Evolutionary conservation across 2,329 filamentous ascomycete genomes (phyloP).

Genomic region (Penicillium sp.): DNA sequence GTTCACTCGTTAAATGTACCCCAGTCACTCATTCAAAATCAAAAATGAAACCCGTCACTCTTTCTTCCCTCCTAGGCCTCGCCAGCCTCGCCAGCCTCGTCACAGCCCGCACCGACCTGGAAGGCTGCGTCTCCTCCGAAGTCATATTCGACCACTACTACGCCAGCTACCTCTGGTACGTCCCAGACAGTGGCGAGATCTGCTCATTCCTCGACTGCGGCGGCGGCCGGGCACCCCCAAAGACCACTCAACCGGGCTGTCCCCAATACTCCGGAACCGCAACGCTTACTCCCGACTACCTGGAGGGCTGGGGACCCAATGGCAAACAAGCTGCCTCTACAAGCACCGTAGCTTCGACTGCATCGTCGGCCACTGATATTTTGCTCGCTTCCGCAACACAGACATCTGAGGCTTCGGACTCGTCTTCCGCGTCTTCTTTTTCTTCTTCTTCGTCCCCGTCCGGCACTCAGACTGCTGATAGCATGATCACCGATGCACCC

Average conservation of each 20-base stretch:
- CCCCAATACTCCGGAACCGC: conserved; percentile 28
- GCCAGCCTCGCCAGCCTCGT: conserved; percentile 10
- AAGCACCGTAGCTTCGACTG: conserved; percentile 11
- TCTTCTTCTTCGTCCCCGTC: neutral
- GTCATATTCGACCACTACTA: conserved; percentile 27
- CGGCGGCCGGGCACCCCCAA: conserved; percentile 64
- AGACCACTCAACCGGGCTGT: conserved; percentile 64
- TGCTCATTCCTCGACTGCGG: conserved; percentile 67
- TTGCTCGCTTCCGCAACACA: neutral
- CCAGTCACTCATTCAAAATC: conserved; percentile 2
- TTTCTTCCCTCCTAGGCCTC: conserved; percentile 21
- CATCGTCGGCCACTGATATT: conserved; percentile 2
- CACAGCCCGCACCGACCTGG: conserved; percentile 27
- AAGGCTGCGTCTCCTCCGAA: conserved; percentile 27
- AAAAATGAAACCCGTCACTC: conserved; percentile 24
- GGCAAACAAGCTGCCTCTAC: conserved; percentile 21
- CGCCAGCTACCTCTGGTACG: conserved; percentile 52
- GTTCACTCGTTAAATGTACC: conserved; percentile 10
- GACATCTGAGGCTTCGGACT: neutral
- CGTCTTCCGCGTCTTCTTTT: conserved; percentile 1
- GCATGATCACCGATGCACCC: conserved; percentile 14
- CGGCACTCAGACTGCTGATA: neutral
- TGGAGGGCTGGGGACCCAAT: conserved; percentile 25
- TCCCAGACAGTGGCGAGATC: conserved; percentile 63
- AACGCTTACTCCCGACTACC: conserved; percentile 24